These are phyloP conservation scores for Aspergillus baeticus DNA, from an alignment of 495 filamentous ascomycete species.

Conservation along the genomic window DNA sequence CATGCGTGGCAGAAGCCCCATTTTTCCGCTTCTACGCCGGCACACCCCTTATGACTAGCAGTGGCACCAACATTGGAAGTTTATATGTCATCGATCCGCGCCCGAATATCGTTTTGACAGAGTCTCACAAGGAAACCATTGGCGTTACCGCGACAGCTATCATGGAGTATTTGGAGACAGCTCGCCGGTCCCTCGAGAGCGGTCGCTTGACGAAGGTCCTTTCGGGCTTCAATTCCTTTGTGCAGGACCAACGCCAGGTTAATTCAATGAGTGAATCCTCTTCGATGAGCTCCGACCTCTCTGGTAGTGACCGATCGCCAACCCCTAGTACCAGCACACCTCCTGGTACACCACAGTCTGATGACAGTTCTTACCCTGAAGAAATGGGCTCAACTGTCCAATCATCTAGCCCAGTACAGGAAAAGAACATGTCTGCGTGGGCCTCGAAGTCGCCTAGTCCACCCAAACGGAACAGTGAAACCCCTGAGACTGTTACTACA, in stretches of 20 bases:
- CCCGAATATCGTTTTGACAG: constrained; percentile 18
- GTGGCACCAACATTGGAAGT: constrained; percentile 23
- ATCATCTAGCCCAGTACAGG: too few species aligned
- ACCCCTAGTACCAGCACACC: too few species aligned
- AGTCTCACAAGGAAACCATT: constrained; percentile 23
- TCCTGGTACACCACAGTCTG: too few species aligned
- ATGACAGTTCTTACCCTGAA: too few species aligned
- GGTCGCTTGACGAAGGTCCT: constrained; percentile 50
- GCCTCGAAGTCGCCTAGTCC: too few species aligned
- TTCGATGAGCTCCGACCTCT: too few species aligned
- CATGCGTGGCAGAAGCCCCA: constrained; percentile 29
- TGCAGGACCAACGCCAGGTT: constrained; percentile 35
- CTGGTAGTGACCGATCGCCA: too few species aligned
- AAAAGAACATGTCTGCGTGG: too few species aligned
- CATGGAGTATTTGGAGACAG: constrained; percentile 56
- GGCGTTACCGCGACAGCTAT: constrained; percentile 48
- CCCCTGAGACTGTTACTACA: too few species aligned
- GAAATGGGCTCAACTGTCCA: too few species aligned
- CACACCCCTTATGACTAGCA: constrained; percentile 23
- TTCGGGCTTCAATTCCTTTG: constrained; percentile 52
- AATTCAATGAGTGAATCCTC: constrained; percentile 24
- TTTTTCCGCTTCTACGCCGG: constrained; percentile 27
- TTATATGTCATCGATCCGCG: constrained; percentile 25
- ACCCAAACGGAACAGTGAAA: too few species aligned
- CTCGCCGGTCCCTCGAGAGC: constrained; percentile 45